Percentiles rank a stretch among this genome's conserved stretches.
Evolutionary conservation across 1,284 basidiomycete species (phyloP).

Genomic region (Peniophora sp.): DNA sequence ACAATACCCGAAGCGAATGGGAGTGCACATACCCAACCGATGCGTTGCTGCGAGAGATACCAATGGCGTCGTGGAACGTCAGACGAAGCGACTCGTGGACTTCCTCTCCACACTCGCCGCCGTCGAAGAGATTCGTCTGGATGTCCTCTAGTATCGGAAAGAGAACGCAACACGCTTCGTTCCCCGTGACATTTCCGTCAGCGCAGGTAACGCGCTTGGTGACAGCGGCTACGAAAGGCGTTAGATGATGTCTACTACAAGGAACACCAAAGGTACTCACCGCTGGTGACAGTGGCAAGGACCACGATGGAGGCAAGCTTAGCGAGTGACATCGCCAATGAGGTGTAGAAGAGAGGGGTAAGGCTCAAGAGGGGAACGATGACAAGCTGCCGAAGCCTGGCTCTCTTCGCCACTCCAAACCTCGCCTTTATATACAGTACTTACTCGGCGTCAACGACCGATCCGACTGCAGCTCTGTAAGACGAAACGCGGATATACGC

Average conservation of each 20-base stretch:
- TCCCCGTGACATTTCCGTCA: conserved; percentile 21
- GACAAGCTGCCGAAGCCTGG: too few relatives aligned
- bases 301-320: not conserved
- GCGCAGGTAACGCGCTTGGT: conserved; percentile 16
- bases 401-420: too few relatives aligned
- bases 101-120: conserved; percentile 32
- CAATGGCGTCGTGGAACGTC: conserved; percentile 39
- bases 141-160: conserved; percentile 30
- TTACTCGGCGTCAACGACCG: too few relatives aligned
- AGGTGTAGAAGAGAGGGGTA: too few relatives aligned
- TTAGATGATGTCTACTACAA: not conserved
- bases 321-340: not conserved
- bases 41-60: conserved; percentile 22
- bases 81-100: conserved; percentile 34
- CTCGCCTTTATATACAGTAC: too few relatives aligned
- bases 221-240: conserved; percentile 11
- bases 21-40: not conserved
- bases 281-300: not conserved
- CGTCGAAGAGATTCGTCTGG: conserved; percentile 32
- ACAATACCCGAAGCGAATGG: not conserved
- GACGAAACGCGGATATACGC: too few relatives aligned
- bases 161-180: conserved; percentile 31
- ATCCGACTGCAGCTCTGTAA: too few relatives aligned
- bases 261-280: not conserved
- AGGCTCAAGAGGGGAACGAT: too few relatives aligned